Conservation (phyloP, 306 rosid genomes). For the Vicia villosa region DNA sequence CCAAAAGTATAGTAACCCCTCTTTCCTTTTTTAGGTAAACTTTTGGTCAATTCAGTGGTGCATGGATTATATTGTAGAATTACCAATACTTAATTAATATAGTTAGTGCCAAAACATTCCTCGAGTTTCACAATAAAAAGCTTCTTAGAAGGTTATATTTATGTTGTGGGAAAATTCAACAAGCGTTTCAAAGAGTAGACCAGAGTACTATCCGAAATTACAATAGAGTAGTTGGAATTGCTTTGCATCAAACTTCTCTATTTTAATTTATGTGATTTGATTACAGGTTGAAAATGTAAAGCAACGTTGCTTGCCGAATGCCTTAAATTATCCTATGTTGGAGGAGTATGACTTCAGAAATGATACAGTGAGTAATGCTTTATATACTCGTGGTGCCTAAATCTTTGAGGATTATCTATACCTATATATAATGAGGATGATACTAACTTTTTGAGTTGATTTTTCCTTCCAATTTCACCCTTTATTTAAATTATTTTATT, state of each 20-base stretch:
- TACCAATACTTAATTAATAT: background rate
- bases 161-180: background rate
- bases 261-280: conserved; percentile 22
- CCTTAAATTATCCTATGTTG: conserved; percentile 94
- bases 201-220: conserved; percentile 19
- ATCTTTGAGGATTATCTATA: conserved; percentile 8
- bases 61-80: conserved; percentile 1
- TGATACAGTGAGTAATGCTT: conserved; percentile 72
- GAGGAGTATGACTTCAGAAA: conserved; percentile 99
- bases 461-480: background rate
- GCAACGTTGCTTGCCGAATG: conserved; percentile 93
- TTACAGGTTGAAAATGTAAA: conserved; percentile 94
- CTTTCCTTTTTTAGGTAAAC: background rate
- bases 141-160: conserved; percentile 11
- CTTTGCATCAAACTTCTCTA: conserved; percentile 17
- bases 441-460: background rate
- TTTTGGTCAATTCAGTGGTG: background rate
- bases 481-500: background rate
- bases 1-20: conserved; percentile 3
- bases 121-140: conserved; percentile 15
- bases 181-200: conserved; percentile 12
- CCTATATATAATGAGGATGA: background rate
- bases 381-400: conserved; percentile 18
- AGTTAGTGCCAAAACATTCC: background rate
- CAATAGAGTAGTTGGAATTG: conserved; percentile 26